Conservation (phyloP, 1,284 basidiomycete species). For the Dichomitus squalens region DNA sequence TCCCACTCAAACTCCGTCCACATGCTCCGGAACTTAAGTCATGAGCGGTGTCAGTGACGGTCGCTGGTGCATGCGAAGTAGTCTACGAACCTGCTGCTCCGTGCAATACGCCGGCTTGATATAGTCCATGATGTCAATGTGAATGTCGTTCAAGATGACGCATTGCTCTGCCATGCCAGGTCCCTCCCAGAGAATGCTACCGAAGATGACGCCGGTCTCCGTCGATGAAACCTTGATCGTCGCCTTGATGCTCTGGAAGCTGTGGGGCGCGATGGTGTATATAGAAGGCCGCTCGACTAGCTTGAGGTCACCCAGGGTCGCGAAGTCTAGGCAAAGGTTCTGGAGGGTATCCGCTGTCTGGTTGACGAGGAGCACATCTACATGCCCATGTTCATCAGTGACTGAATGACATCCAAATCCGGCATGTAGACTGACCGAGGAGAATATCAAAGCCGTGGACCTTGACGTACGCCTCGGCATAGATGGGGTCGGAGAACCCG, state of each 20-base stretch:
- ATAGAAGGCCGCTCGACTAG: conserved; percentile 94
- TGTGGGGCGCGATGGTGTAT: conserved; percentile 93
- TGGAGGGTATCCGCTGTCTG: conserved; percentile 95
- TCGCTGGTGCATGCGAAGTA: neutral
- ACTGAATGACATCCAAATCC: neutral
- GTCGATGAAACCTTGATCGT: conserved; percentile 99
- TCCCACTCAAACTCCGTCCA: conserved; percentile 99
- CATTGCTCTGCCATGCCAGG: conserved; percentile 84
- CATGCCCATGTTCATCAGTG: neutral
- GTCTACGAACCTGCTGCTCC: conserved; percentile 81
- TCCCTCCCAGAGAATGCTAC: conserved; percentile 98
- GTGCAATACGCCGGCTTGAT: conserved; percentile 97
- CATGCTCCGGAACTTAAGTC: conserved; percentile 85
- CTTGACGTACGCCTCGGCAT: conserved; percentile 98
- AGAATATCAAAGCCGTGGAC: conserved; percentile 98
- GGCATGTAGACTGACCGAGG: conserved; percentile 53
- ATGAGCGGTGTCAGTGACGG: conserved; percentile 8
- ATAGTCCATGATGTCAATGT: conserved; percentile 99
- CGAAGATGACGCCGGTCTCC: conserved; percentile 98
- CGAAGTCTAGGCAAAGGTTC: conserved; percentile 97
- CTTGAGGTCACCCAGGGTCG: conserved; percentile 96
- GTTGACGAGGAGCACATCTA: conserved; percentile 96
- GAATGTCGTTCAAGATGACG: conserved; percentile 95
- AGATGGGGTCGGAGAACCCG: conserved; percentile 97
- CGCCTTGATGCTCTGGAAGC: conserved; percentile 98